phyloP scores from a whole-genome alignment of 441 rosid species.

The Hypseocharis bilobata region DNA sequence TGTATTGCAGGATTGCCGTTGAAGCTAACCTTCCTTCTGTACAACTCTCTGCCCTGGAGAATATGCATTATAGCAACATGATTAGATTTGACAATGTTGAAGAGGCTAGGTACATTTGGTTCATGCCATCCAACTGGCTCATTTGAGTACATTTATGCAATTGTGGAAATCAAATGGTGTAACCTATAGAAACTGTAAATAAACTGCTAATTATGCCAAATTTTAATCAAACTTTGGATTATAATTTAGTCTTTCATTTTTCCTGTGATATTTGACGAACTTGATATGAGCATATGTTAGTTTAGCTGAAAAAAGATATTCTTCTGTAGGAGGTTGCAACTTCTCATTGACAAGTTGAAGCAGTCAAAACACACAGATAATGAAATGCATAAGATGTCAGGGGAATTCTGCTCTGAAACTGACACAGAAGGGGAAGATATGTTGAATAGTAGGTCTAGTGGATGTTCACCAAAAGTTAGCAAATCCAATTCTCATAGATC shows the following conservation, averaged over 20 bases:
- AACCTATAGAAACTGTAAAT: background rate
- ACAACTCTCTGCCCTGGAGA: constrained; percentile 80
- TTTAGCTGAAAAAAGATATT: constrained; percentile 19
- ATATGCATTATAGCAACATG: constrained; percentile 92
- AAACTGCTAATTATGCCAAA: background rate
- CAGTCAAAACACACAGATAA: constrained; percentile 33
- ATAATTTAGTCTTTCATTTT: too few relatives aligned
- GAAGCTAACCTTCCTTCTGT: constrained; percentile 57
- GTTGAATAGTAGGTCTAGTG: constrained; percentile 33
- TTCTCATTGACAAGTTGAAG: constrained; percentile 50
- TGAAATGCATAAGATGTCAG: constrained; percentile 27
- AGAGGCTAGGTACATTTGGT: constrained; percentile 58
- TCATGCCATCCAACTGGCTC: constrained; percentile 4
- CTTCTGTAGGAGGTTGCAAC: constrained; percentile 55
- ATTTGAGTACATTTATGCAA: constrained; percentile 16
- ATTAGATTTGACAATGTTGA: constrained; percentile 80
- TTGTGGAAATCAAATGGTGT: constrained; percentile 9
- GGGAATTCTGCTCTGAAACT: constrained; percentile 72
- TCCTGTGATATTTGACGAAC: background rate
- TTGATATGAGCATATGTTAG: background rate
- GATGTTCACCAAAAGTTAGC: constrained; percentile 30
- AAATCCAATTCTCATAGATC: constrained; percentile 34
- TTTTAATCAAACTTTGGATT: background rate
- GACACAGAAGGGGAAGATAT: constrained; percentile 64
- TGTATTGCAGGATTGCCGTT: constrained; percentile 55